Evolutionary conservation across 768 basidiomycete genomes (phyloP).

Genomic region (Rhodotorula sphaerocarpa): DNA sequence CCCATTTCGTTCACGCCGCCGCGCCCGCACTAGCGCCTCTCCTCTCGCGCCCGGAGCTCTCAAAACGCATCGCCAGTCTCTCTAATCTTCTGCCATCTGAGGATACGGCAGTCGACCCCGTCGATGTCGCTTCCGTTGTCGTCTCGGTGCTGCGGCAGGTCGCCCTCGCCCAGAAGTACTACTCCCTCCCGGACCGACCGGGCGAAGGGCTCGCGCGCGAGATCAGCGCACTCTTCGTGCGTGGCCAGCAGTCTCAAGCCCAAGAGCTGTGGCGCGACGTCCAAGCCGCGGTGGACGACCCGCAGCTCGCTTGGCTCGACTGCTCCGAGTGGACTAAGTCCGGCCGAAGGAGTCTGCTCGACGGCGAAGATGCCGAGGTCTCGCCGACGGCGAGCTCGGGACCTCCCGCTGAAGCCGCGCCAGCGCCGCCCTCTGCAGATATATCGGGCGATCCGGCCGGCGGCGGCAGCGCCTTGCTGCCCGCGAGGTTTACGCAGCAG

Average conservation of each 20-base stretch:
- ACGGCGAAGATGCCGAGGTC: background rate
- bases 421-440: background rate
- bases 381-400: background rate
- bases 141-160: slow-evolving; percentile 18
- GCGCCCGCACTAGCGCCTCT: background rate
- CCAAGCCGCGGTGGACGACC: background rate
- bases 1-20: background rate
- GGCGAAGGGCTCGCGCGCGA: slow-evolving; percentile 2
- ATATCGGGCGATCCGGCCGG: background rate
- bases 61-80: background rate
- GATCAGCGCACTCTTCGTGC: background rate
- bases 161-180: slow-evolving; percentile 24
- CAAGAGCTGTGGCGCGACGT: slow-evolving; percentile 9
- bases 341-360: background rate
- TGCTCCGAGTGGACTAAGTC: slow-evolving; percentile 6
- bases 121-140: background rate
- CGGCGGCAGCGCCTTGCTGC: slow-evolving; percentile 10
- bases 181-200: background rate
- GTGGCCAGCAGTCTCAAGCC: background rate
- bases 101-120: background rate
- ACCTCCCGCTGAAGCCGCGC: no score
- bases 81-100: background rate
- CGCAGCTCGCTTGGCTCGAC: slow-evolving; percentile 12
- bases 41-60: background rate
- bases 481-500: slow-evolving; percentile 53